Evolutionary conservation across 352 stramenopile genomes (phyloP), one percentile per base, ranked within the genome.

Genomic region (Aphanomyces astaci): DNA sequence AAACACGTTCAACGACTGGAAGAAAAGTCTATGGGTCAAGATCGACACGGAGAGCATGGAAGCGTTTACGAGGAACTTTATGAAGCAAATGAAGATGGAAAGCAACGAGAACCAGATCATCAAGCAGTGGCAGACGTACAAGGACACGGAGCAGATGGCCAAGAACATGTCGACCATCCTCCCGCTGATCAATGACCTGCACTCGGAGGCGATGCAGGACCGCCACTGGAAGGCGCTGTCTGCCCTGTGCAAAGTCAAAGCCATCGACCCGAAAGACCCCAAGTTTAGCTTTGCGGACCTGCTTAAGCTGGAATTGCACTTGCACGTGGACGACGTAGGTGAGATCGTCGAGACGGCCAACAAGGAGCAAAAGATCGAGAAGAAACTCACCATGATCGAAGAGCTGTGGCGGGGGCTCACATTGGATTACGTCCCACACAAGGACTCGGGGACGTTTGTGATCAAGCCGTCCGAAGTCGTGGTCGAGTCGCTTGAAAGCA

Each of bases 121-220:
- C 67, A 95, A 95, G 68, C 74, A 78, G 10, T 95, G 87, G 87
- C 85, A 94, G 69, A 86, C 91, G 10, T 93, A 92, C 75, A 92
- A 93, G 53, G 87, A 95, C 59, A 87, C 81, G 0, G 86, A 95
- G 55, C 80, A 92, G 66, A 73, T 92, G 7, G 87, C 92, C 19
- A 95, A 94, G 72, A 93, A 95, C 64, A 94, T 94, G 87, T 74
- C 84, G 31, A 84, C 80, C 0, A 86, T 95, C 1, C 53, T 95
- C 7, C 86, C 87, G 5, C 74, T 98, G 15, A 96, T 98, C 72
- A 96, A 97, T 60, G 95, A 98, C 59, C 77, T 98, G 36, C 94
- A 98, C 76, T 97, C 89, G 1, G 86, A 97, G 63, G 88, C 93
- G 28, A 98, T 98, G 81, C 87, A 96, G 60, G 76, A 95, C 52